These are phyloP conservation scores for Erodium maritimum DNA, from an alignment of 345 rosid genomes.

Conservation along the genomic window DNA sequence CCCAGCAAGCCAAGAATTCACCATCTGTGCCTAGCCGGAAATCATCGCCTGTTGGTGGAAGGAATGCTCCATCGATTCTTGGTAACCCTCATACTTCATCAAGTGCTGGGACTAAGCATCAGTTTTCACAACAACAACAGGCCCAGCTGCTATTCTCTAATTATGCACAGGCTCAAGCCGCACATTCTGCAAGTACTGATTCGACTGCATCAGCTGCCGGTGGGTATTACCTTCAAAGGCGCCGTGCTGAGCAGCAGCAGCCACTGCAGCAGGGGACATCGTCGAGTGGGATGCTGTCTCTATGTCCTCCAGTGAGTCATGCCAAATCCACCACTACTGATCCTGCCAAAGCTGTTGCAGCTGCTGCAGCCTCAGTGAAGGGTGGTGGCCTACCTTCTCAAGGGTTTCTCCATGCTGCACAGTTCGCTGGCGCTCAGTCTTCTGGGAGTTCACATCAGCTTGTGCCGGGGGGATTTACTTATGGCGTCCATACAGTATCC, in stretches of 20 bases:
- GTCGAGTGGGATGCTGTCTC: conserved; percentile 38
- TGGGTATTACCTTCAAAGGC: conserved; percentile 61
- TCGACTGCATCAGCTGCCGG: conserved; percentile 23
- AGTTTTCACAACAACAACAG: conserved; percentile 10
- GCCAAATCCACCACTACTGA: conserved; percentile 38
- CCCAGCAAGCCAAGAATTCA: conserved; percentile 61
- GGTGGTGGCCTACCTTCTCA: conserved; percentile 45
- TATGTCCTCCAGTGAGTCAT: conserved; percentile 38
- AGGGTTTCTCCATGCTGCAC: conserved; percentile 30
- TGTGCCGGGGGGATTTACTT: conserved; percentile 47
- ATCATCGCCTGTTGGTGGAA: conserved; percentile 52
- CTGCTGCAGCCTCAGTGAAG: conserved; percentile 47
- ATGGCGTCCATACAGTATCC: conserved; percentile 39
- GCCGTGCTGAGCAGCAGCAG: conserved; percentile 43
- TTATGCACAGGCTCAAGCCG: conserved; percentile 48
- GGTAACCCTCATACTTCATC: conserved; percentile 54
- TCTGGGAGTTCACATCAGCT: conserved; percentile 53
- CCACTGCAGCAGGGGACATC: conserved; percentile 34
- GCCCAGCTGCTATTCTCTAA: conserved; percentile 44
- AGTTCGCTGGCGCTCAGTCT: conserved; percentile 34
- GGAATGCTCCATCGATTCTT: conserved; percentile 47
- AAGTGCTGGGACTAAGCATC: conserved; percentile 43
- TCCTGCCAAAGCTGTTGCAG: conserved; percentile 57
- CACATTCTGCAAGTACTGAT: conserved; percentile 27
- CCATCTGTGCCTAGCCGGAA: conserved; percentile 38